These are phyloP conservation scores for Symbiodinium natans DNA, from an alignment of 73 alveolate species.

Conservation along the genomic window DNA sequence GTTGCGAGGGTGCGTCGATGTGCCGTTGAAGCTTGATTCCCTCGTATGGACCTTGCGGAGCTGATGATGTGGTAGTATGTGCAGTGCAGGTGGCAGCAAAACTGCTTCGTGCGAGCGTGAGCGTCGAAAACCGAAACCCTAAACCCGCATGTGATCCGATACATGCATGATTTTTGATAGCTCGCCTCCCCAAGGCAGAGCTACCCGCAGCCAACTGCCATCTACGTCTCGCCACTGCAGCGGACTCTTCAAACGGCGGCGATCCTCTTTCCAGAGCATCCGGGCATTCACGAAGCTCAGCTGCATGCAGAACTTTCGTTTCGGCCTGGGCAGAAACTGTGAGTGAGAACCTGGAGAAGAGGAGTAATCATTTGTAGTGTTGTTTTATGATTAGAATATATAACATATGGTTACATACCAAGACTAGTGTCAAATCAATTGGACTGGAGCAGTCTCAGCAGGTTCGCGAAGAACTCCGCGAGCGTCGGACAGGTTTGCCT, in stretches of 20 bases:
- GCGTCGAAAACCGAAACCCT: background rate
- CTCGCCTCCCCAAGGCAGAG: slow-evolving; percentile 22
- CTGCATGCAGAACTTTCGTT: background rate
- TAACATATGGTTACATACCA: no score
- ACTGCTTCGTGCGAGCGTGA: background rate
- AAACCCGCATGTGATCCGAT: background rate
- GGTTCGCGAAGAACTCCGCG: slow-evolving; percentile 86
- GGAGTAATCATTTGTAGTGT: no score
- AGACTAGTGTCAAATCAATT: no score
- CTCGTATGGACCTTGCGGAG: no score
- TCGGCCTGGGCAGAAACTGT: no score
- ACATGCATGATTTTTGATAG: background rate
- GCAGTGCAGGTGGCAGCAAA: no score
- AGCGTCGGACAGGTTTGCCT: slow-evolving; percentile 86
- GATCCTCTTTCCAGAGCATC: slow-evolving; percentile 81
- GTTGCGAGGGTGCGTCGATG: no score
- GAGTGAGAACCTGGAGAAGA: no score
- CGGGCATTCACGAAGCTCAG: slow-evolving; percentile 51
- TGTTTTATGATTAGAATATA: no score
- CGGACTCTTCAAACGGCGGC: slow-evolving; percentile 92
- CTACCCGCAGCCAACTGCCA: slow-evolving; percentile 81
- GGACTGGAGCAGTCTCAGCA: no score
- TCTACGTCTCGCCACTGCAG: slow-evolving; percentile 81
- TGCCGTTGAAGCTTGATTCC: no score
- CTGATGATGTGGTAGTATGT: no score